phyloP scores from a whole-genome alignment of 2,329 filamentous ascomycete species.

The Fusarium neocosmosporiellum region DNA sequence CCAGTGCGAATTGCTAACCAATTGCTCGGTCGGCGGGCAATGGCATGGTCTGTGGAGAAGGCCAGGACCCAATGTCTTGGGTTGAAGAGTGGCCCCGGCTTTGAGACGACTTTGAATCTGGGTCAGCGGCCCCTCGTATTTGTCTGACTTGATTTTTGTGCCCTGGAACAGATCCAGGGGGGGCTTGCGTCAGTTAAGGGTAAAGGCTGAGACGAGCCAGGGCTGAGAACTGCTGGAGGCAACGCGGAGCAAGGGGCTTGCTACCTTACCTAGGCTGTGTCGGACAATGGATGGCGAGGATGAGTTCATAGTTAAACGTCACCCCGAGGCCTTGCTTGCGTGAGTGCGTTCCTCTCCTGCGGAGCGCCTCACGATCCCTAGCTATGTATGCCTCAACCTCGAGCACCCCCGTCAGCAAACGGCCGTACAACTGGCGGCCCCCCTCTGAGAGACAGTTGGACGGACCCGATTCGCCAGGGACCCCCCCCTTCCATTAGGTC shows the following conservation, averaged over 20 bases:
- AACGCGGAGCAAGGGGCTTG: background rate
- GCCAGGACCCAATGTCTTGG: conserved; percentile 3
- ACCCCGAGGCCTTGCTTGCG: background rate
- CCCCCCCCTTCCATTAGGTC: conserved; percentile 11
- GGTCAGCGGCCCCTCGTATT: conserved; percentile 34
- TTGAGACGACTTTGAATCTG: conserved; percentile 12
- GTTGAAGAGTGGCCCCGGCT: conserved; percentile 2
- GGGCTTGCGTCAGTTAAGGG: conserved; percentile 2
- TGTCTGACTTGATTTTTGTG: conserved; percentile 12
- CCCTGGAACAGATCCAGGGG: conserved; percentile 19
- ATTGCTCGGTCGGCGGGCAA: background rate
- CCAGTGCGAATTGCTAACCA: conserved; percentile 2
- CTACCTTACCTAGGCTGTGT: background rate
- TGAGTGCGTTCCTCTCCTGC: background rate
- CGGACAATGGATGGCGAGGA: background rate
- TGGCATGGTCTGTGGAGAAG: conserved; percentile 2
- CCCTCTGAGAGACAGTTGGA: conserved; percentile 11
- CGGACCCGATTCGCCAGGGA: conserved; percentile 27
- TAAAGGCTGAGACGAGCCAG: background rate
- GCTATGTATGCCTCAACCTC: background rate
- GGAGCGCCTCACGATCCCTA: background rate
- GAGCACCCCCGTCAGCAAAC: conserved; percentile 1
- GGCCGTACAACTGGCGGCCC: background rate
- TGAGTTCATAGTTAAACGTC: background rate
- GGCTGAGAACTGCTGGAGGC: background rate